Evolutionary conservation across 179 eudicot genomes (phyloP), one percentile per base, ranked within the genome.

Genomic region (Amaranthus tricolor): DNA sequence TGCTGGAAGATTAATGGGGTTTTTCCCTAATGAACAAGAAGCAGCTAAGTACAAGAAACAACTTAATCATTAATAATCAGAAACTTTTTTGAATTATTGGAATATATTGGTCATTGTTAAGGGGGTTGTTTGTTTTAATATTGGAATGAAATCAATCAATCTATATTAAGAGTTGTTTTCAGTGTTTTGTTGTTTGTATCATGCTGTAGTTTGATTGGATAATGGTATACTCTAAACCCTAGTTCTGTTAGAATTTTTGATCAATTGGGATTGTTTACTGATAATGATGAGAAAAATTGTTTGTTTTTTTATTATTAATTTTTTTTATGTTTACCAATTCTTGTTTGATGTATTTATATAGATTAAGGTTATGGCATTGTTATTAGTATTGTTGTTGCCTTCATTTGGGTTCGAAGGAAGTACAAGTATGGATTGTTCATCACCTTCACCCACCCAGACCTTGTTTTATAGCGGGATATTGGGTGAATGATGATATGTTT

Each of bases 11-110:
- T 89, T 94, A 19, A 94, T 94, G 98, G 98, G 98, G 4, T 94
- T 94, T 81, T 94, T 94, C 81, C 97, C 98, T 64, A 94, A 94
- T 66, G 97, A 94, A 5, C 94, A 85, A 71, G 98, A 94, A 83
- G 98, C 90, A 57, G 91, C 93, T 81, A 86, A 81, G 73, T 88
- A 82, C 94, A 91, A 89, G 86, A 94, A 91, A 82, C 69, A 56
- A 57, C 81, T 81, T 57, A 63, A 69, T 49, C 81, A 49, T 60
- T 77, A 54, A 77, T 53, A 31, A 31, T 31, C 45, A 51, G 63
- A 47, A 45, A 10, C 10, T 21, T 43, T 74, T 52, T 65, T 19
- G 52, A 44, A 12, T 47, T 64, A 44, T 5, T 66, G 69, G 53
- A 6, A 49, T 43, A 66, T 48, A 49, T 47, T 49, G 31, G 55